These are phyloP conservation scores for Metschnikowia reukaufii DNA, from an alignment of 805 yeast species.

Conservation along the genomic window DNA sequence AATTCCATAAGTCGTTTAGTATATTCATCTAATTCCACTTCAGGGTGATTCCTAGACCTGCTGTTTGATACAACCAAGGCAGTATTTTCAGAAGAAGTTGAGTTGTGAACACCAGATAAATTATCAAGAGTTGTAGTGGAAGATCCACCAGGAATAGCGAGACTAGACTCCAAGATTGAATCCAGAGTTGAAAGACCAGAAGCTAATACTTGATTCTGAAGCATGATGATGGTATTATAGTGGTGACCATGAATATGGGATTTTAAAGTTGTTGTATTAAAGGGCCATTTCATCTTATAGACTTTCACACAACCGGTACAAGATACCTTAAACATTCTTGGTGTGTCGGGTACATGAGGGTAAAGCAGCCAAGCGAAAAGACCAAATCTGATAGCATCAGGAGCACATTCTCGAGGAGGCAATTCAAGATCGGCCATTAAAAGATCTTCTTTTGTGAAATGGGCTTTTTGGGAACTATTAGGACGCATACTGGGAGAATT, in stretches of 20 bases:
- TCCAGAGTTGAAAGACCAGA: not conserved
- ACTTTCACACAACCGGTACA: not conserved
- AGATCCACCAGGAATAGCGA: not conserved
- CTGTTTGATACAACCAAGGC: not conserved
- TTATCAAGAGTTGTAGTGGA: not conserved
- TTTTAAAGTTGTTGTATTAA: constrained; percentile 2
- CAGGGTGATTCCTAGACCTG: not conserved
- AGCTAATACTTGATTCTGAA: not conserved
- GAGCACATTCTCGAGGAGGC: not conserved
- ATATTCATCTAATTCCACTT: not conserved
- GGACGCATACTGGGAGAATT: too few species aligned
- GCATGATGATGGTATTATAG: not conserved
- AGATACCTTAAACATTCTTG: not conserved
- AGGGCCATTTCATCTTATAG: constrained; percentile 3
- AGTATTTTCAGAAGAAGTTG: not conserved
- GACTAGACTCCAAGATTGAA: constrained; percentile 2
- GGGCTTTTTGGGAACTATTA: not conserved
- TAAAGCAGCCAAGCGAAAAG: not conserved
- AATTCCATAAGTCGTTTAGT: not conserved
- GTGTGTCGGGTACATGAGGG: not conserved
- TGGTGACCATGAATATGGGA: not conserved
- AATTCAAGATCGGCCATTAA: not conserved
- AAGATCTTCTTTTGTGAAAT: not conserved
- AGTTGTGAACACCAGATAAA: not conserved
- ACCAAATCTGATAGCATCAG: not conserved